A percentile compares a stretch with the other conserved stretches of the same genome.
phyloP scores from a whole-genome alignment of 371 early-diverging fungal genomes.

The Sporodiniella umbellata region DNA sequence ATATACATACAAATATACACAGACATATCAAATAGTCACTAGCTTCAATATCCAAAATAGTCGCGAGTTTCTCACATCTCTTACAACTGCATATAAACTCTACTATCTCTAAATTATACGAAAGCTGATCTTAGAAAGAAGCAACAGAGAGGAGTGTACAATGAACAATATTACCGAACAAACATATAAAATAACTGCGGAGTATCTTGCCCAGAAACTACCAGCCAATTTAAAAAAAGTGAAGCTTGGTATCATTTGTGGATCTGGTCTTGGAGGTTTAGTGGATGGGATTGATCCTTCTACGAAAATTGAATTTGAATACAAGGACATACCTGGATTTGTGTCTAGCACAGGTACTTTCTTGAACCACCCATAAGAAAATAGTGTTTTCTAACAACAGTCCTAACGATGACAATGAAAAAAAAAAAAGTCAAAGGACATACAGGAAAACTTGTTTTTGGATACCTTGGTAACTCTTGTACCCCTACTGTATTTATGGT shows the following conservation, averaged over 20 bases:
- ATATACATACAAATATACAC: no score
- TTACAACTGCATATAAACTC: no score
- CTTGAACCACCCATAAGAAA: no score
- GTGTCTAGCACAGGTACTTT: slow-evolving; percentile 84
- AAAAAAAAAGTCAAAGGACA: slow-evolving; percentile 73
- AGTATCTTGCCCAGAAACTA: slow-evolving; percentile 23
- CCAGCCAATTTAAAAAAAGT: slow-evolving; percentile 36
- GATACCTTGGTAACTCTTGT: slow-evolving; percentile 68
- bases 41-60: no score
- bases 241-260: slow-evolving; percentile 87
- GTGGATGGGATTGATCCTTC: slow-evolving; percentile 69
- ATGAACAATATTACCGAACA: slow-evolving; percentile 23
- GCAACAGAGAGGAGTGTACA: no score
- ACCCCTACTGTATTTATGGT: slow-evolving; percentile 80
- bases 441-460: slow-evolving; percentile 90
- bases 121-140: no score
- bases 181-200: slow-evolving; percentile 21
- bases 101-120: no score
- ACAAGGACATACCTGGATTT: slow-evolving; percentile 86
- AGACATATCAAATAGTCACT: no score
- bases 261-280: slow-evolving; percentile 88
- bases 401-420: neutral
- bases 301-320: slow-evolving; percentile 62
- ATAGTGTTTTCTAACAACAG: no score
- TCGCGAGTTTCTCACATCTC: no score